Evolutionary conservation across 2,329 filamentous ascomycete genomes (phyloP).

Genomic region (Penicillium sp.): DNA sequence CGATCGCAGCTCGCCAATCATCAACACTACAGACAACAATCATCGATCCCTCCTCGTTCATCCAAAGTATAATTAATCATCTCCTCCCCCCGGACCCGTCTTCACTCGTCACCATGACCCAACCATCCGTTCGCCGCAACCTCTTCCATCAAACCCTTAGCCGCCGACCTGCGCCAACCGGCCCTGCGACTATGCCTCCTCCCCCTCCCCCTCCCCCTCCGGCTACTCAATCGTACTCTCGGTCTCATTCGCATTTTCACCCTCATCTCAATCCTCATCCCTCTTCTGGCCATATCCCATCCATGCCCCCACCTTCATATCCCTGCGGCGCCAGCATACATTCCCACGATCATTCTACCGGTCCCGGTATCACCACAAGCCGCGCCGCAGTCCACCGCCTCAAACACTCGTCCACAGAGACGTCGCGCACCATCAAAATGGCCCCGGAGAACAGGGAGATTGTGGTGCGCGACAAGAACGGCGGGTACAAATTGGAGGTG

Average conservation of each 20-base stretch:
- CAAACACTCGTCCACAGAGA: slow-evolving; percentile 19
- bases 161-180: slow-evolving; percentile 35
- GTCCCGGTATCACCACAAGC: slow-evolving; percentile 3
- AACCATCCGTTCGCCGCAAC: slow-evolving; percentile 39
- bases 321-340: too few relatives aligned
- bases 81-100: too few relatives aligned
- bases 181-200: slow-evolving; percentile 16
- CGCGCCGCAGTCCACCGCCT: slow-evolving; percentile 20
- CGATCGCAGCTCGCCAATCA: too few relatives aligned
- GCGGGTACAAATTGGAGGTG: slow-evolving; percentile 44
- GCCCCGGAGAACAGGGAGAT: slow-evolving; percentile 40
- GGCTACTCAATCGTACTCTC: neutral
- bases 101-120: slow-evolving; percentile 15
- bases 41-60: too few relatives aligned
- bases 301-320: too few relatives aligned
- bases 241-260: neutral
- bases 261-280: too few relatives aligned
- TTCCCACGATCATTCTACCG: too few relatives aligned
- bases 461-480: slow-evolving; percentile 45
- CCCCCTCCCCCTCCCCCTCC: too few relatives aligned
- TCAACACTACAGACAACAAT: too few relatives aligned
- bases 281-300: too few relatives aligned
- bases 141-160: slow-evolving; percentile 42
- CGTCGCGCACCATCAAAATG: slow-evolving; percentile 16
- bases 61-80: too few relatives aligned